These are phyloP conservation scores for Auricularia auricula-judae DNA, from an alignment of 768 basidiomycete genomes.

Conservation along the genomic window DNA sequence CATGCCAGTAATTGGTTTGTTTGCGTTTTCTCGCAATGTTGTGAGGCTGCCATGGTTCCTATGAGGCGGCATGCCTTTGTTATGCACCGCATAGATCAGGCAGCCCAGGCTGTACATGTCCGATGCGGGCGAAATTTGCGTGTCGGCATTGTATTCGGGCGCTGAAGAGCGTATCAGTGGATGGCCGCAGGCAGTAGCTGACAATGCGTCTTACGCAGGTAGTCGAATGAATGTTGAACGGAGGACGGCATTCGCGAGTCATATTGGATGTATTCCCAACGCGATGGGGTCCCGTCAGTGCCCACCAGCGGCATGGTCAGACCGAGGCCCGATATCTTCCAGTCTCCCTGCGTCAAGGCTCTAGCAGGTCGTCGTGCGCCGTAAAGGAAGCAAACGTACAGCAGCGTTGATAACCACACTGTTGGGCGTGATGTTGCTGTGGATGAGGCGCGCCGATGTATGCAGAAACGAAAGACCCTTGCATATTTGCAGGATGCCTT, in stretches of 20 bases:
- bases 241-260: slow-evolving; percentile 72
- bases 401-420: slow-evolving; percentile 82
- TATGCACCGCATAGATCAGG: slow-evolving; percentile 84
- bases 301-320: slow-evolving; percentile 68
- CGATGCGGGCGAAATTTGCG: slow-evolving; percentile 72
- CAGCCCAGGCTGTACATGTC: slow-evolving; percentile 93
- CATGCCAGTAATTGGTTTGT: slow-evolving; percentile 50
- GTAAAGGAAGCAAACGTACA: slow-evolving; percentile 27
- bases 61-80: slow-evolving; percentile 79
- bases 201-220: slow-evolving; percentile 53
- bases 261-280: slow-evolving; percentile 86
- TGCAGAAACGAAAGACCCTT: slow-evolving; percentile 87
- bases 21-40: slow-evolving; percentile 57
- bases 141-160: slow-evolving; percentile 90
- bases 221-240: slow-evolving; percentile 88
- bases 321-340: slow-evolving; percentile 91
- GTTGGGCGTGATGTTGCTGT: slow-evolving; percentile 82
- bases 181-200: too few relatives aligned
- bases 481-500: slow-evolving; percentile 88
- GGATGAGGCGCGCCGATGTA: slow-evolving; percentile 81
- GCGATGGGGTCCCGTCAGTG: slow-evolving; percentile 58
- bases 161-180: slow-evolving; percentile 31
- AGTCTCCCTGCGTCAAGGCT: slow-evolving; percentile 63
- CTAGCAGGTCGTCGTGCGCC: not conserved
- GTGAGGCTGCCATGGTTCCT: slow-evolving; percentile 69